Evolutionary conservation across 83 land plant species (phyloP).

Genomic region (Thuja plicata): DNA sequence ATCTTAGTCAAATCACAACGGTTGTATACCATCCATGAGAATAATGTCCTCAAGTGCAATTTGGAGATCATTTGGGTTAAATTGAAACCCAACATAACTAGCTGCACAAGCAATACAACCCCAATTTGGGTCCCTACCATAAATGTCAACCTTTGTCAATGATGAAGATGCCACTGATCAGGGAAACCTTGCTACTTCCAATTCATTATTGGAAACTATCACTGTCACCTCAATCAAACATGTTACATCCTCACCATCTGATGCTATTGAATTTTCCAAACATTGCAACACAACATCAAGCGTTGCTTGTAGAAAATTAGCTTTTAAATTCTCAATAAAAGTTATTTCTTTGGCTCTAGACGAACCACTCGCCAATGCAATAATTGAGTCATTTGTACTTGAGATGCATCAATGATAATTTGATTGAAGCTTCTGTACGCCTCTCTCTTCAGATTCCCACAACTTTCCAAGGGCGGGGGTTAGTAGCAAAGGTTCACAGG

Average conservation of each 20-base stretch:
- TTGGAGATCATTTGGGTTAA: constrained; percentile 61
- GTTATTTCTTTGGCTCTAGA: constrained; percentile 65
- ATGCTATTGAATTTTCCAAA: too few species aligned
- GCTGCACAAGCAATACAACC: constrained; percentile 98
- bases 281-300: constrained; percentile 71
- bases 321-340: constrained; percentile 63
- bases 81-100: constrained; percentile 86
- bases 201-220: constrained; percentile 69
- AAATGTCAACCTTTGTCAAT: constrained; percentile 88
- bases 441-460: too few species aligned
- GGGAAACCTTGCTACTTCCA: constrained; percentile 77
- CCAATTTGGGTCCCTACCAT: constrained; percentile 99
- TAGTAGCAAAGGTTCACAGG: too few species aligned
- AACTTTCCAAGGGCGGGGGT: too few species aligned
- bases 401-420: constrained; percentile 87
- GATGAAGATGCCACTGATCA: constrained; percentile 95
- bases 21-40: constrained; percentile 89
- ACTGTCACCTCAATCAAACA: constrained; percentile 61
- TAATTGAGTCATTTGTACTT: constrained; percentile 91
- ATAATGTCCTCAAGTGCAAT: constrained; percentile 71
- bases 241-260: too few species aligned
- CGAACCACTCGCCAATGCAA: constrained; percentile 91
- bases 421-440: constrained; percentile 96
- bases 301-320: constrained; percentile 76
- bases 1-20: constrained; percentile 86